Percentiles rank a stretch among this genome's conserved stretches.
Evolutionary conservation across 148 eudicot species (phyloP).

Genomic region (Euryodendron excelsum): DNA sequence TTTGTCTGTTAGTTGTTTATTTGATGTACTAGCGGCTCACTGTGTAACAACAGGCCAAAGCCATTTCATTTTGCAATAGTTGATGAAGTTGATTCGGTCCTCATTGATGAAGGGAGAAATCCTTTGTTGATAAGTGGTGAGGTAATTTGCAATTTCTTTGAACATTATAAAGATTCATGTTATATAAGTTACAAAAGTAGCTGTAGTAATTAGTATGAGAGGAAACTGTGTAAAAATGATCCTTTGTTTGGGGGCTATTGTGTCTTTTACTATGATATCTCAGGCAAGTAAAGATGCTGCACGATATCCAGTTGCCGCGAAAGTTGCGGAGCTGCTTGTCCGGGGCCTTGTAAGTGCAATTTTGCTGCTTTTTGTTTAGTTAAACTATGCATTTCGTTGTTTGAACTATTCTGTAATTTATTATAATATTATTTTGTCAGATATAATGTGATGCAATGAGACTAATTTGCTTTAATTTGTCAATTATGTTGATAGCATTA

Average conservation of each 20-base stretch:
- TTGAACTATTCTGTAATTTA: conserved; percentile 7
- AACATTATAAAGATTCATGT: neutral
- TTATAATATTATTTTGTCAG: neutral
- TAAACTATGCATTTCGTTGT: conserved; percentile 1
- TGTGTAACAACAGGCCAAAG: conserved; percentile 70
- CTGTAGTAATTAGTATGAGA: neutral
- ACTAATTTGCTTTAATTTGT: neutral
- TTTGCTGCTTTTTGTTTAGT: conserved; percentile 6
- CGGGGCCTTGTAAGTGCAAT: conserved; percentile 59
- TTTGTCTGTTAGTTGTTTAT: conserved; percentile 16
- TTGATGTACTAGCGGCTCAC: neutral
- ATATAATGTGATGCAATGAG: neutral
- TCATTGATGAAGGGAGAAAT: conserved; percentile 96
- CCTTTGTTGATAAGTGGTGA: conserved; percentile 92
- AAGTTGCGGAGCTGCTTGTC: conserved; percentile 88
- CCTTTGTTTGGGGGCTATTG: conserved; percentile 2
- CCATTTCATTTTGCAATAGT: conserved; percentile 98
- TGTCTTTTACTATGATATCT: conserved; percentile 10
- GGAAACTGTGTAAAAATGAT: neutral
- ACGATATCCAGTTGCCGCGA: conserved; percentile 97
- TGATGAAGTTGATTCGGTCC: conserved; percentile 98
- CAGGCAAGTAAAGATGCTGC: conserved; percentile 90
- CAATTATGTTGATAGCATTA: conserved; percentile 61
- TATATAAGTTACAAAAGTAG: neutral
- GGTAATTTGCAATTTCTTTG: conserved; percentile 39